A percentile compares a stretch with the other conserved stretches of the same genome.
Conservation (phyloP, 805 yeast genomes). For the Lachancea nothofagi region DNA sequence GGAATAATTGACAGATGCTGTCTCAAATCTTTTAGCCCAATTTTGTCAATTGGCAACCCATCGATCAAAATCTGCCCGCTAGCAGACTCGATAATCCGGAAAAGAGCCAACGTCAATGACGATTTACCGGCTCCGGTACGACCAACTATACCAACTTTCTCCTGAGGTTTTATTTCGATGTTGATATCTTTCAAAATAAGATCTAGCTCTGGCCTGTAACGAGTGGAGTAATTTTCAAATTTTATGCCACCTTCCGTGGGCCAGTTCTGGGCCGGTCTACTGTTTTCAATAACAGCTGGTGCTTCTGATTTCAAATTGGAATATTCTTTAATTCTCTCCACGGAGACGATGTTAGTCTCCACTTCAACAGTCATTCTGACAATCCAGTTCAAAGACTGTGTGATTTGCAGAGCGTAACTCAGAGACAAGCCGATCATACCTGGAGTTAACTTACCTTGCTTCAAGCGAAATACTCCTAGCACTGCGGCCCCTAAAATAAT, state of each 20-base stretch:
- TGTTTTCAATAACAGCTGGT: slow-evolving; percentile 55
- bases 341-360: slow-evolving; percentile 94
- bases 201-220: slow-evolving; percentile 78
- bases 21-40: slow-evolving; percentile 77
- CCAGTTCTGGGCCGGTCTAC: slow-evolving; percentile 70
- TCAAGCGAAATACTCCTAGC: slow-evolving; percentile 65
- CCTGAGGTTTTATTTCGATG: slow-evolving; percentile 60
- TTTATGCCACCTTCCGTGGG: slow-evolving; percentile 64
- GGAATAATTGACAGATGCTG: slow-evolving; percentile 80
- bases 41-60: slow-evolving; percentile 53
- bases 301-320: slow-evolving; percentile 81
- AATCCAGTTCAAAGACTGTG: slow-evolving; percentile 94
- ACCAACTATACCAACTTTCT: slow-evolving; percentile 93
- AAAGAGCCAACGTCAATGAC: slow-evolving; percentile 75
- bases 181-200: slow-evolving; percentile 66
- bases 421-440: slow-evolving; percentile 93
- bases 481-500: slow-evolving; percentile 85
- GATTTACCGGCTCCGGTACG: slow-evolving; percentile 97
- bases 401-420: slow-evolving; percentile 86
- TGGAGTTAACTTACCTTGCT: slow-evolving; percentile 66
- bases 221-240: slow-evolving; percentile 71
- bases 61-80: slow-evolving; percentile 70
- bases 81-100: slow-evolving; percentile 76
- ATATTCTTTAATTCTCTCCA: slow-evolving; percentile 90
- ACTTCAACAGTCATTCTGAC: slow-evolving; percentile 98